phyloP scores from a whole-genome alignment of 257 asterid species.

The Gardenia jasminoides region DNA sequence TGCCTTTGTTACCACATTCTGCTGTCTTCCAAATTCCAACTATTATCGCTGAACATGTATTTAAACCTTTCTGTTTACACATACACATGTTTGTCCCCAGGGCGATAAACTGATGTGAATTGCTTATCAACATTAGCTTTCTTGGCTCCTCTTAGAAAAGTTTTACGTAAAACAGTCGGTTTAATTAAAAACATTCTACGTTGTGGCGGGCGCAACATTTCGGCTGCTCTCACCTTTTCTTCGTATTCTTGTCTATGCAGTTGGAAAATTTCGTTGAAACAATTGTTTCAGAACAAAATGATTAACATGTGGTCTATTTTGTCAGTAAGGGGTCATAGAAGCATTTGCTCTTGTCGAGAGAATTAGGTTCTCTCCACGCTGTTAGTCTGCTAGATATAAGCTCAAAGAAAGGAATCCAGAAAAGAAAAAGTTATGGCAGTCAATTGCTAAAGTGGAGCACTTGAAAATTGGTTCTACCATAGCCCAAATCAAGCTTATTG shows the following conservation, averaged over 20 bases:
- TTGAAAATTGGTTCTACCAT: neutral
- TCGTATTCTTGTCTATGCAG: neutral
- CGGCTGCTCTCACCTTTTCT: neutral
- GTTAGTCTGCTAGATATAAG: neutral
- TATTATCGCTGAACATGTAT: neutral
- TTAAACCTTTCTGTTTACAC: neutral
- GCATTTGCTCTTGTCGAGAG: slow-evolving; percentile 3
- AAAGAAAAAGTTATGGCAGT: neutral
- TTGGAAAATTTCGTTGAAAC: neutral
- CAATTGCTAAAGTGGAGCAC: neutral
- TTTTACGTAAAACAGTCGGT: neutral
- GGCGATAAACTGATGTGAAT: neutral
- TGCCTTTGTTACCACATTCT: neutral
- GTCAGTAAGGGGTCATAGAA: neutral
- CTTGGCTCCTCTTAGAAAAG: neutral
- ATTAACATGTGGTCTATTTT: neutral
- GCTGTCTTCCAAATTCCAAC: neutral
- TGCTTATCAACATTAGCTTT: neutral
- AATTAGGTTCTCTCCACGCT: slow-evolving; percentile 6
- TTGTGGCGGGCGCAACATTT: neutral
- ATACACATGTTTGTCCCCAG: neutral
- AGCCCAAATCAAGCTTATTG: slow-evolving; percentile 2
- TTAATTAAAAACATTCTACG: neutral
- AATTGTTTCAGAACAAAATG: neutral
- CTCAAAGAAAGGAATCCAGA: slow-evolving; percentile 5